phyloP scores from a whole-genome alignment of 139 green algal species.

The Mesotaenium endlicherianum region DNA sequence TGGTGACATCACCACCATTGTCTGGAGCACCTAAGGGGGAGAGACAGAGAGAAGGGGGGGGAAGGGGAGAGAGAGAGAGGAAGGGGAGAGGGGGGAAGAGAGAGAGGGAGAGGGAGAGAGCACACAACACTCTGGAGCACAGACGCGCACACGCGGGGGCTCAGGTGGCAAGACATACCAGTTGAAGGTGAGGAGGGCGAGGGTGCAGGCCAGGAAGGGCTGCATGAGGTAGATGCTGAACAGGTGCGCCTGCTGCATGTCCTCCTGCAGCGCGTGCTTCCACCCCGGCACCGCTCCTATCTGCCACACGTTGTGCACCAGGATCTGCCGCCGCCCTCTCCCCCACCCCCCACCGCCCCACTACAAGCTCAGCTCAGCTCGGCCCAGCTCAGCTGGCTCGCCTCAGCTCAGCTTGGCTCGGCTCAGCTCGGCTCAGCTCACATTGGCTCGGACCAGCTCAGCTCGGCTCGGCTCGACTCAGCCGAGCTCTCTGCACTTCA shows the following conservation, averaged over 20 bases:
- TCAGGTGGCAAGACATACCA: slow-evolving; percentile 43
- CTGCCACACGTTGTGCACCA: slow-evolving; percentile 38
- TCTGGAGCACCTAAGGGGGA: background rate
- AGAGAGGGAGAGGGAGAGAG: background rate
- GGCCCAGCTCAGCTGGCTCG: too few relatives aligned
- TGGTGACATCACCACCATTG: background rate
- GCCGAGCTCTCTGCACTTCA: too few relatives aligned
- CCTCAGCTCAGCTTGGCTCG: too few relatives aligned
- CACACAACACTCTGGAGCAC: too few relatives aligned
- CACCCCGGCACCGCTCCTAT: slow-evolving; percentile 1
- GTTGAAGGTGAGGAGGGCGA: slow-evolving; percentile 76
- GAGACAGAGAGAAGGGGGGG: background rate
- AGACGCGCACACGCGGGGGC: too few relatives aligned
- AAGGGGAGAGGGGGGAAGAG: background rate
- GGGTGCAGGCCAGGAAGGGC: slow-evolving; percentile 76
- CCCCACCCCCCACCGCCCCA: too few relatives aligned
- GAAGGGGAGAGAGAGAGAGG: background rate
- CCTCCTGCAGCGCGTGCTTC: background rate
- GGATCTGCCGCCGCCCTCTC: slow-evolving; percentile 20
- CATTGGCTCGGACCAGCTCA: too few relatives aligned
- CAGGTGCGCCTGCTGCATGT: slow-evolving; percentile 81
- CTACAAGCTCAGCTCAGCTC: too few relatives aligned
- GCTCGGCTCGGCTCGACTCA: too few relatives aligned
- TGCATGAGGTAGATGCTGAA: slow-evolving; percentile 90
- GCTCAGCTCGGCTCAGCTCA: too few relatives aligned